Base-by-base conservation (phyloP, 2,329 filamentous ascomycete genomes). In the Aureobasidium sp. region DNA sequence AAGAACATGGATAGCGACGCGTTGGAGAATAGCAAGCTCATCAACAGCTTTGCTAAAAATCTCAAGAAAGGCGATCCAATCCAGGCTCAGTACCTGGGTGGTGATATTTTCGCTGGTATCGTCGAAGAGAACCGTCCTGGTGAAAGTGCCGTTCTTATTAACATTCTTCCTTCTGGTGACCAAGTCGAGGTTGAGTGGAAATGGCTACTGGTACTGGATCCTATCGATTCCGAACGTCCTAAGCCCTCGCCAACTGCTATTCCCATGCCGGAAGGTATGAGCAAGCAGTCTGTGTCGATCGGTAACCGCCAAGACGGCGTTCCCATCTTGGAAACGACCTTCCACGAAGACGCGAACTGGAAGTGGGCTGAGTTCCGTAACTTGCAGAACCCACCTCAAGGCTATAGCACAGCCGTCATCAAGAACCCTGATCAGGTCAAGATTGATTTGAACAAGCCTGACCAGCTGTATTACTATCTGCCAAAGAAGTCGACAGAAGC, bases 61-160 rank as follows among this genome's bases (percentile, higher is more conserved):
- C 79, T 96, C 63, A 84, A 86, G 69, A 78, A 81, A 64, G 88
- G 90, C 63, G 88, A 94, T 61, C 83, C 93, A 36, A 88, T 94
- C 66, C 94, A 99, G 72, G 84, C 94, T 71, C 94, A 99, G 74
- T 88, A 88, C 72, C 79, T 88, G 75, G 84, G 87, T 72, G 87
- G 89, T 41, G 90, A 97, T 62, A 94, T 97, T 46, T 96, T 96
- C 75, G 94, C 92, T 41, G 94, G 92, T 59, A 81, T 91, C 60
- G 87, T 99, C 52, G 81, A 94, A 27, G 90, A 96, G 76, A 97
- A 96, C 67, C 81, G 89, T 63, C 77, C 77, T 20, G 84, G 84
- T 60, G 93, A 96, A 76, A 83, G 89, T 71, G 88, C 82, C 62
- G 76, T 96, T 26, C 79, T 97, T 32, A 75, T 97, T 44, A 89